Conservation (phyloP, 2,329 filamentous ascomycete genomes). For the Epichloe uncinata region DNA sequence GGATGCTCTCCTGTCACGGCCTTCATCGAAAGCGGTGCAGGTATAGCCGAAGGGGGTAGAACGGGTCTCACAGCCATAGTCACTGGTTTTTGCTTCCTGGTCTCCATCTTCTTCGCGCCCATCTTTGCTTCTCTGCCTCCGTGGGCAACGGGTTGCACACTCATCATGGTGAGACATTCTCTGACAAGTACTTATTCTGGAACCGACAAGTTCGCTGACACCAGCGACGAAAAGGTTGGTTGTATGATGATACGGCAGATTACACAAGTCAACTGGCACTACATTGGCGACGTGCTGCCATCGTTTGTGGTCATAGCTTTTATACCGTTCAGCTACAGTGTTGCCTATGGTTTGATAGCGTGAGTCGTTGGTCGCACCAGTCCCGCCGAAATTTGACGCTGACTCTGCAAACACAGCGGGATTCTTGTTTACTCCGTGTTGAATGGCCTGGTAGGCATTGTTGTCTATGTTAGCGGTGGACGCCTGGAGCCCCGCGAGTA, state of each 20-base stretch:
- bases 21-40: conserved; percentile 63
- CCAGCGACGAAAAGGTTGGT: conserved; percentile 37
- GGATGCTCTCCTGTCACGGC: conserved; percentile 60
- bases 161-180: conserved; percentile 41
- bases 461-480: conserved; percentile 30
- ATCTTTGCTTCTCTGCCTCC: conserved; percentile 67
- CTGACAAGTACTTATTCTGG: not conserved
- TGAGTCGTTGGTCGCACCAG: conserved; percentile 22
- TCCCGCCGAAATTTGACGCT: not conserved
- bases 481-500: conserved; percentile 35
- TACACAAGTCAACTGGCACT: conserved; percentile 62
- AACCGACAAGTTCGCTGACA: not conserved
- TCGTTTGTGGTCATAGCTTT: conserved; percentile 63
- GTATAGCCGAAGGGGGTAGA: conserved; percentile 61
- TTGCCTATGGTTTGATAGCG: conserved; percentile 65
- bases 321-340: conserved; percentile 69
- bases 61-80: conserved; percentile 60
- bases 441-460: conserved; percentile 32
- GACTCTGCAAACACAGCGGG: conserved; percentile 23
- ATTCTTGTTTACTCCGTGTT: conserved; percentile 40
- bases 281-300: conserved; percentile 61
- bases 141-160: conserved; percentile 63
- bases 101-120: conserved; percentile 62
- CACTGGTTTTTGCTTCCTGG: conserved; percentile 55
- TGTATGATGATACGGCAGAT: conserved; percentile 69